phyloP scores from a whole-genome alignment of 331 rosid genomes.

The Erythrophleum ivorense region DNA sequence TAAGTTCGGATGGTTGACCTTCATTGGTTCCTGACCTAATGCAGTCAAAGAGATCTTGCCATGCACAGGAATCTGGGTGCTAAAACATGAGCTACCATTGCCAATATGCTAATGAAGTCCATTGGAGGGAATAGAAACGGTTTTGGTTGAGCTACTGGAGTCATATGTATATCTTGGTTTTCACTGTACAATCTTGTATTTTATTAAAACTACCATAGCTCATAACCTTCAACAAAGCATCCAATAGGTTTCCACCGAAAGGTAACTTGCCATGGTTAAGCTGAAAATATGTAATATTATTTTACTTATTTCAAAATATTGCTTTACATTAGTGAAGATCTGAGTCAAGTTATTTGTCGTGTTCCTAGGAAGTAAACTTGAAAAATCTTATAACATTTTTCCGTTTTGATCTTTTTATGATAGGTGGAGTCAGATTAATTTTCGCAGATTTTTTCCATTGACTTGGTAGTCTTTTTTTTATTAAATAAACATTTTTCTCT shows the following conservation, averaged over 20 bases:
- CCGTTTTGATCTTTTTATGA: constrained; percentile 9
- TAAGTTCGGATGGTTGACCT: constrained; percentile 20
- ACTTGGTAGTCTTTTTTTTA: background rate
- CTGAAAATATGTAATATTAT: background rate
- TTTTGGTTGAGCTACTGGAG: constrained; percentile 34
- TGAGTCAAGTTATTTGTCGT: background rate
- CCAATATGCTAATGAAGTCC: constrained; percentile 28
- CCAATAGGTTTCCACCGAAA: constrained; percentile 23
- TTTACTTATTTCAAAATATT: constrained; percentile 16
- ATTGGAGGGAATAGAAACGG: constrained; percentile 8
- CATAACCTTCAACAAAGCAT: background rate
- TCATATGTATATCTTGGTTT: constrained; percentile 30
- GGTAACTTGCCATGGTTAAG: background rate
- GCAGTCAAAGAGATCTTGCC: constrained; percentile 28
- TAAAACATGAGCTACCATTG: constrained; percentile 11
- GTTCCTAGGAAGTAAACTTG: background rate
- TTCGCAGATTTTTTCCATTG: background rate
- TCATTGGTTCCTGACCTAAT: constrained; percentile 35
- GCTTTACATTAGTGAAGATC: constrained; percentile 15
- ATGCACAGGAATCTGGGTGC: constrained; percentile 37
- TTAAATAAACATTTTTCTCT: background rate
- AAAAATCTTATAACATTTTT: background rate
- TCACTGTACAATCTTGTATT: constrained; percentile 37
- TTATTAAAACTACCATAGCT: background rate
- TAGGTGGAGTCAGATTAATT: background rate